phyloP scores from a whole-genome alignment of 768 basidiomycete species.

The Crassisporium funariophilum region DNA sequence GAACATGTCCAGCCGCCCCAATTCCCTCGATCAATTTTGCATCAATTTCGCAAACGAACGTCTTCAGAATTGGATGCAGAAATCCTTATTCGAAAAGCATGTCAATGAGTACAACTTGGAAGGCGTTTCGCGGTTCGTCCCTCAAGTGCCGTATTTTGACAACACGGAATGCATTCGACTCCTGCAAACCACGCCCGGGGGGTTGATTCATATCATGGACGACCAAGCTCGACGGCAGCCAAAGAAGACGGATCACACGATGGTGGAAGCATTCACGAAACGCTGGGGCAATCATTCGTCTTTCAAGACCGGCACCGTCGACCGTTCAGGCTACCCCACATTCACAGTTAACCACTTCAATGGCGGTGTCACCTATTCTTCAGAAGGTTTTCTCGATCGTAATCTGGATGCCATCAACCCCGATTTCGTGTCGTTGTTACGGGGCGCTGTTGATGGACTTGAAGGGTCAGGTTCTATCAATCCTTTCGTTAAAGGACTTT shows the following conservation, averaged over 20 bases:
- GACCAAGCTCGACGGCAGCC: slow-evolving; percentile 86
- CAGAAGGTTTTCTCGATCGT: slow-evolving; percentile 86
- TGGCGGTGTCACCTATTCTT: slow-evolving; percentile 88
- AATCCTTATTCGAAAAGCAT: slow-evolving; percentile 77
- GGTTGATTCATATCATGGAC: slow-evolving; percentile 96
- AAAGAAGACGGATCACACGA: slow-evolving; percentile 91
- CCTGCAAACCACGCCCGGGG: slow-evolving; percentile 84
- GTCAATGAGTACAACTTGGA: slow-evolving; percentile 84
- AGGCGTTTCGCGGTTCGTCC: slow-evolving; percentile 71
- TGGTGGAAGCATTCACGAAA: slow-evolving; percentile 94
- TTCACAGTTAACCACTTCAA: slow-evolving; percentile 94
- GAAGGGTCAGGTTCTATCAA: slow-evolving; percentile 84
- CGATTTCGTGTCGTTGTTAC: slow-evolving; percentile 88
- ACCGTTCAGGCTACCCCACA: slow-evolving; percentile 77
- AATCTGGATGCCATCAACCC: slow-evolving; percentile 90
- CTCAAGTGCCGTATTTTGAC: slow-evolving; percentile 80
- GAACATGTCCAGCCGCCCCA: slow-evolving; percentile 83
- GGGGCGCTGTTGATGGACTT: slow-evolving; percentile 61
- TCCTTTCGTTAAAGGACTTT: slow-evolving; percentile 89
- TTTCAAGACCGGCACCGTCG: slow-evolving; percentile 80
- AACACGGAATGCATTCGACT: slow-evolving; percentile 89
- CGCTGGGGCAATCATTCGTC: slow-evolving; percentile 93
- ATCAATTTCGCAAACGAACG: slow-evolving; percentile 97
- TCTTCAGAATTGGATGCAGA: slow-evolving; percentile 81
- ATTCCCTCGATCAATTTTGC: slow-evolving; percentile 95